A percentile compares a stretch with the other conserved stretches of the same genome.
Evolutionary conservation across 1,284 basidiomycete genomes (phyloP).

Genomic region (Ganoderma lingzhi): DNA sequence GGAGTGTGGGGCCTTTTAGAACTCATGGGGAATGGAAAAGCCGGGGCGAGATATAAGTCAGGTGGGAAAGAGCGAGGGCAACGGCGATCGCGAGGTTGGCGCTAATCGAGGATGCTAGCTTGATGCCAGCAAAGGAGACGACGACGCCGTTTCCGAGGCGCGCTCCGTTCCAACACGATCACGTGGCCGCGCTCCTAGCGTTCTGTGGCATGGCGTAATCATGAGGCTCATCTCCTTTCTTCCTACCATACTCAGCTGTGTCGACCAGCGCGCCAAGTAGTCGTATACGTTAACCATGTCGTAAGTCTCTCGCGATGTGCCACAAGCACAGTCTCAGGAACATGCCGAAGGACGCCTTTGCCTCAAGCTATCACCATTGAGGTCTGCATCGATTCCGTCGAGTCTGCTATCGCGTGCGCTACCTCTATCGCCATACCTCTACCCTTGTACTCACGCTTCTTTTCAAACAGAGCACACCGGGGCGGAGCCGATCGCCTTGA

Average conservation of each 20-base stretch:
- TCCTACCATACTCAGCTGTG: background rate
- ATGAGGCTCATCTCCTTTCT: background rate
- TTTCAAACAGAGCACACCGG: conserved; percentile 58
- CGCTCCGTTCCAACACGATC: conserved; percentile 25
- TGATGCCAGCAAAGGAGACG: conserved; percentile 1
- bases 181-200: conserved; percentile 26
- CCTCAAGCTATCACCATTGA: conserved; percentile 55
- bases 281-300: conserved; percentile 3
- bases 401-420: conserved; percentile 73
- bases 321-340: conserved; percentile 1
- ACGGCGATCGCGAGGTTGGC: conserved; percentile 4
- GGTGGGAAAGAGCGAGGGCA: conserved; percentile 6
- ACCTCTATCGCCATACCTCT: background rate
- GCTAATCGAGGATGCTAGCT: conserved; percentile 5
- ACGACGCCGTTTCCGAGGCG: conserved; percentile 19
- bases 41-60: conserved; percentile 1
- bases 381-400: conserved; percentile 82
- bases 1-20: background rate
- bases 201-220: background rate
- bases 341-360: conserved; percentile 2
- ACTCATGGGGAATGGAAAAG: background rate
- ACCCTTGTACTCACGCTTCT: conserved; percentile 11
- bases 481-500: conserved; percentile 82
- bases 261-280: background rate
- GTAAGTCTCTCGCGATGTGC: conserved; percentile 5